Conservation (phyloP, 306 rosid species). For the Fragaria vesca region DNA sequence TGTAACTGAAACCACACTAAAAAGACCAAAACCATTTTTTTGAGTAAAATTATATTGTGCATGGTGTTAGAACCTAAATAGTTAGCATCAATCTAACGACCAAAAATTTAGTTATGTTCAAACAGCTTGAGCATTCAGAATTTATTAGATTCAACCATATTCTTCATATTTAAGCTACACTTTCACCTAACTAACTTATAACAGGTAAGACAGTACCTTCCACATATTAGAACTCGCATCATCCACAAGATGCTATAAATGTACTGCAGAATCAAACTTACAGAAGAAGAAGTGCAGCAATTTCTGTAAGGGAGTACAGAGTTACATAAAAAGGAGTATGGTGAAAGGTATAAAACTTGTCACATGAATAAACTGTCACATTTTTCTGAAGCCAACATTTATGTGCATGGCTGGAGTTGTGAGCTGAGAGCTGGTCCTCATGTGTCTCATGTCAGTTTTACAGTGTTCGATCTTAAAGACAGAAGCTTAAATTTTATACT, state of each 20-base stretch:
- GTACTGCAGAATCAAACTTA: background rate
- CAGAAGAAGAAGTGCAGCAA: background rate
- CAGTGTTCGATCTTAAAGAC: background rate
- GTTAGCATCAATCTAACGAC: background rate
- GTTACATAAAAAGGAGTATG: no score
- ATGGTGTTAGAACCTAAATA: background rate
- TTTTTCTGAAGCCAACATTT: no score
- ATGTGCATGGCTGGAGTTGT: background rate
- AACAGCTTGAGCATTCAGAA: no score
- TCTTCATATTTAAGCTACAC: background rate
- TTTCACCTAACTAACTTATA: background rate
- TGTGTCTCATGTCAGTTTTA: no score
- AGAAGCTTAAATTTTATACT: background rate
- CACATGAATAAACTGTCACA: no score
- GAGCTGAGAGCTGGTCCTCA: background rate
- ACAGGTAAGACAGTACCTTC: background rate
- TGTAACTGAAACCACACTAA: background rate
- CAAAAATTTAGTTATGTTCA: no score
- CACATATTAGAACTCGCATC: background rate
- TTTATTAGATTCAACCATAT: background rate
- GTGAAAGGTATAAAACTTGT: no score
- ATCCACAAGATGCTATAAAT: background rate
- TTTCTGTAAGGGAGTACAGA: background rate
- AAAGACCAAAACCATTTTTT: background rate
- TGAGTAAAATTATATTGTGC: background rate